Base-by-base conservation (phyloP, 768 basidiomycete genomes). In the Lactarius akahatsu region DNA sequence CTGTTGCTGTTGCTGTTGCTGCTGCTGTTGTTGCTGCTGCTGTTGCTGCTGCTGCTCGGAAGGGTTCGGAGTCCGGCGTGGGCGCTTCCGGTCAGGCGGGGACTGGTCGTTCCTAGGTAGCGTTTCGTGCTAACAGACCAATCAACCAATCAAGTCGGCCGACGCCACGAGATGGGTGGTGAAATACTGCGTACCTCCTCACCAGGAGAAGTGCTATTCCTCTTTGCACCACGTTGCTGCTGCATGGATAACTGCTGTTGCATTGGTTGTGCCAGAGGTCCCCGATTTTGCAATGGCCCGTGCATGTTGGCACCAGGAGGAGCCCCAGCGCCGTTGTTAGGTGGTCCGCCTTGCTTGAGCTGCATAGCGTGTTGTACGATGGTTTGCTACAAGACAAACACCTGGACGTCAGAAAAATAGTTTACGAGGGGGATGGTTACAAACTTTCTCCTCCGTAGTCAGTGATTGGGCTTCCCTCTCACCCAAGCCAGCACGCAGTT, bases 381-480 rank as follows among this genome's bases (percentile, higher is more conserved):
- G 26, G 75, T 76, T 71, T 65, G 75, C 83, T 84, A 56, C 20
- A 59, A 32, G 64, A 69, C 50, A 43, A 55, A 62, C 47, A 13
- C 6, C 5, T 13, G 13, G 11, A 65, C 54, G 68, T 23, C 15
- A 38, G 18, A 41, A 59, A 32, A 10, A 63, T 13, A 36, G 61
- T 45, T 43, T 57, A 54, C 18, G 28, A n/a, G 36, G 1, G 32
- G 26, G 32, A 30, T 11, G 28, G 64, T 76, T 52, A 68, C 62
- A 4, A 13, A 89, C 89, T 83, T 89, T 91, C n/a, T 91, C 89
- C 0, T 78, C 76, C n/a, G 72, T 36, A 41, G 78, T 80, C 69
- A 88, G 72, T 18, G 75, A 68, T 3, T 65, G 69, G 0, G 79
- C 41, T 15, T 86, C 84, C 74, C 83, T 87, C 30, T 83, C 82